Base-by-base conservation (phyloP, 208 protist species). In the Acanthamoeba culbertsoni region DNA sequence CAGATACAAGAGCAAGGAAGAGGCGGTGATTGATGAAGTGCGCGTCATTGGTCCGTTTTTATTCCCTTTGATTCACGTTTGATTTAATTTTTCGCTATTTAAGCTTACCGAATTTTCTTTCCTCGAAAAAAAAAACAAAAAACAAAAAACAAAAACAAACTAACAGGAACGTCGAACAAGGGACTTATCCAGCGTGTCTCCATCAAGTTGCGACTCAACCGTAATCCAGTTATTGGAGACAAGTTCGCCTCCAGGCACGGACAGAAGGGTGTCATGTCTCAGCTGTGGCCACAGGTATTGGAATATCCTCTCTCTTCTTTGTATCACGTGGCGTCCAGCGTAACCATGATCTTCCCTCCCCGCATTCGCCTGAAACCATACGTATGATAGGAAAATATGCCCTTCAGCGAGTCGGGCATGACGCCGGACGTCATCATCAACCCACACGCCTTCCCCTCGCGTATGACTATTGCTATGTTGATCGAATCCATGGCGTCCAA, bases 401-500 rank as follows among this genome's bases (percentile, higher is more conserved):
- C 98, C 46, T 99, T 99, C 96, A 98, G 96, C 45, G 97, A 98
- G 40, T 96, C 91, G 92, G 99, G 99, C 92, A 98, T 99, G 86
- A 98, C 96, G 6, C 99, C 99, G 8, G 99, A 99, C 95, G 96
- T 99, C 75, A 98, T 99, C 95, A 99, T 99, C 96, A 99, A 99
- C 97, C 99, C 99, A 42, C 99, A 99, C 96, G 99, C 99, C 94
- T 99, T 99, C 96, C 99, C 99, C 42, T 99, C 99, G 8, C 99
- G 99, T 95, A 99, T 99, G 99, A 99, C 99, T 18, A 99, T 99
- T 65, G 99, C 99, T 68, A 99, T 99, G 98, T 96, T 99, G 84
- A 92, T 97, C 3, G 99, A 99, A 95, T 98, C 97, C 88, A 98
- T 99, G 97, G 98, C 99, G 0, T 98, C 96, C 40, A 99, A 99